phyloP scores from a whole-genome alignment of 1,284 basidiomycete genomes.

The Apiotrichum laibachii region DNA sequence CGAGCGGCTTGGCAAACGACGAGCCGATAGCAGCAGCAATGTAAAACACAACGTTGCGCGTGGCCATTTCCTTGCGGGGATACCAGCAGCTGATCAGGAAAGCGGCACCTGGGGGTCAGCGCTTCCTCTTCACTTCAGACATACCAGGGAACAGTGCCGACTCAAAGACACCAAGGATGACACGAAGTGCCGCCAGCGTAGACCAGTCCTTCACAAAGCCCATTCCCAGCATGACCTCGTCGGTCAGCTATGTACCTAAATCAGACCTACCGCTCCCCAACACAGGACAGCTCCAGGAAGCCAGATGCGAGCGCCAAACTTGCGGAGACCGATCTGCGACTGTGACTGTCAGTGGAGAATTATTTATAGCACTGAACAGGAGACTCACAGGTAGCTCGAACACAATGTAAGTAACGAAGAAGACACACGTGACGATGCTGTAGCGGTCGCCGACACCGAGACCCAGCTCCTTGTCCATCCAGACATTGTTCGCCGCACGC shows the following conservation, averaged over 20 bases:
- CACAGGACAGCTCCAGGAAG: constrained; percentile 19
- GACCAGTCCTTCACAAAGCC: constrained; percentile 43
- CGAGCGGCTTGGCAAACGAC: constrained; percentile 13
- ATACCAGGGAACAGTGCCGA: no score
- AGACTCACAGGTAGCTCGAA: no score
- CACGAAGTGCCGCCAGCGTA: constrained; percentile 47
- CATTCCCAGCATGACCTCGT: constrained; percentile 47
- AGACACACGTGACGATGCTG: constrained; percentile 31
- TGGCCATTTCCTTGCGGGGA: no score
- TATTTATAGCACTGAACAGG: not conserved
- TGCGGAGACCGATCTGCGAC: constrained; percentile 27
- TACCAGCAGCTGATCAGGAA: no score
- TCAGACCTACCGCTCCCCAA: constrained; percentile 36
- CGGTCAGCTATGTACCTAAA: no score
- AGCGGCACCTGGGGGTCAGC: no score
- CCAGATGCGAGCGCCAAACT: constrained; percentile 22
- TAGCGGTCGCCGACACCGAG: constrained; percentile 36
- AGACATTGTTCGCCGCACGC: constrained; percentile 12
- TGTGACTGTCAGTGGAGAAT: not conserved
- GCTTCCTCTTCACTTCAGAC: no score
- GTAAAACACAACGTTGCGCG: not conserved
- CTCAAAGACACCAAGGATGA: constrained; percentile 31
- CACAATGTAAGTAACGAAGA: not conserved
- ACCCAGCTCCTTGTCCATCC: constrained; percentile 33
- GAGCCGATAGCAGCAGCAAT: constrained; percentile 27